phyloP scores from a whole-genome alignment of 257 asterid species.

The Nicotiana sylvestris region DNA sequence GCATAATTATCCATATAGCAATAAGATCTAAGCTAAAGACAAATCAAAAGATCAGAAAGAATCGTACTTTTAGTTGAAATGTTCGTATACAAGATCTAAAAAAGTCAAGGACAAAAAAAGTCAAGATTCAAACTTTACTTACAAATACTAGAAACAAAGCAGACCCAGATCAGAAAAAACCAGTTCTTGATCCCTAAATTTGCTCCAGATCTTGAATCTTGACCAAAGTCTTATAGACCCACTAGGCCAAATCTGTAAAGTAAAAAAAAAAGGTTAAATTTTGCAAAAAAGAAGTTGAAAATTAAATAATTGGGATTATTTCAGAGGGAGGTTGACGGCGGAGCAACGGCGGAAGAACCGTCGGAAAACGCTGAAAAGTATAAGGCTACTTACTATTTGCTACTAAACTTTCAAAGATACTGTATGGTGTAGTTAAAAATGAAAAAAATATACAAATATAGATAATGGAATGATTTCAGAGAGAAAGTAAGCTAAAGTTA shows the following conservation, averaged over 20 bases:
- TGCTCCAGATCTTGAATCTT: conserved; percentile 10
- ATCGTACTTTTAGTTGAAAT: not conserved
- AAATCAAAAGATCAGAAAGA: not conserved
- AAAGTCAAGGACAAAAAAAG: not conserved
- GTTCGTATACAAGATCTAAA: not conserved
- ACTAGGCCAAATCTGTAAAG: not conserved
- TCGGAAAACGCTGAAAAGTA: conserved; percentile 5
- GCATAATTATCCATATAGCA: not conserved
- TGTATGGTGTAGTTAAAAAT: conserved; percentile 17
- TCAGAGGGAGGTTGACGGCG: conserved; percentile 14
- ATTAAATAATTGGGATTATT: not conserved
- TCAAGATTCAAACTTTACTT: conserved; percentile 4
- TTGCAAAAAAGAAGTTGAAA: not conserved
- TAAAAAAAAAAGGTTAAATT: not conserved
- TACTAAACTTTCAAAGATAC: conserved; percentile 12
- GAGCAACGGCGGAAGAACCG: conserved; percentile 15
- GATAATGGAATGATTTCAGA: conserved; percentile 14
- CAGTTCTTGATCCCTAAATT: conserved; percentile 7
- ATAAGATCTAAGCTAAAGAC: conserved; percentile 8
- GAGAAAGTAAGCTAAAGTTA: conserved; percentile 10
- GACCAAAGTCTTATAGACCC: not conserved
- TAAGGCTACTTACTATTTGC: conserved; percentile 11
- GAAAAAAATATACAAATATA: conserved; percentile 3
- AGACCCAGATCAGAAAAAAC: conserved; percentile 4
- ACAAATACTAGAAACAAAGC: not conserved